Percentiles rank a stretch among this genome's conserved stretches.
phyloP scores from a whole-genome alignment of 208 protist genomes.

The Acanthamoeba castellanii region DNA sequence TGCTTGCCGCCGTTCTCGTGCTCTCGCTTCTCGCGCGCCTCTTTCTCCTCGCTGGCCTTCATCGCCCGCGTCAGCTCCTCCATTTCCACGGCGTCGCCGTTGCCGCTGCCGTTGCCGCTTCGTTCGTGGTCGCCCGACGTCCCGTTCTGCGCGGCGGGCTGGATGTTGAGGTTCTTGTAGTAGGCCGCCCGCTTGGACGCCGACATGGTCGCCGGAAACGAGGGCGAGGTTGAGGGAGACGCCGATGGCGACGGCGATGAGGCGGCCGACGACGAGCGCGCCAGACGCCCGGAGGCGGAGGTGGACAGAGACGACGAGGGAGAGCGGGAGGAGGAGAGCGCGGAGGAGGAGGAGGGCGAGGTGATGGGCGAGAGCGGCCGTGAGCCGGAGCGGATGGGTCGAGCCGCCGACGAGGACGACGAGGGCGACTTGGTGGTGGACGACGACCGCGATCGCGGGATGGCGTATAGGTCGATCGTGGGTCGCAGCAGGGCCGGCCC shows the following conservation, averaged over 20 bases:
- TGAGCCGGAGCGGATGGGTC: not conserved
- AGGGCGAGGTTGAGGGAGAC: not conserved
- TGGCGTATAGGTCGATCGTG: not conserved
- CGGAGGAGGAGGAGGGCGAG: not conserved
- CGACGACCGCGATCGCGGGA: not conserved
- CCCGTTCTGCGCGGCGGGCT: not conserved
- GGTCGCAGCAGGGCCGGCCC: not conserved
- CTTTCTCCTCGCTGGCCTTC: too few relatives aligned
- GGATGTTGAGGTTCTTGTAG: not conserved
- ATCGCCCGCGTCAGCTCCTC: not conserved
- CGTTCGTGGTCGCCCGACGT: not conserved
- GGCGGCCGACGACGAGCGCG: not conserved
- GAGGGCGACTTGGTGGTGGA: not conserved
- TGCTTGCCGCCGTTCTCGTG: too few relatives aligned
- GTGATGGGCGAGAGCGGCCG: not conserved
- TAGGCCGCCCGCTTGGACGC: not conserved
- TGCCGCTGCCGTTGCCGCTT: not conserved
- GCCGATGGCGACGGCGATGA: not conserved
- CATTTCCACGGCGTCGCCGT: not conserved
- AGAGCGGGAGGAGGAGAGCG: not conserved
- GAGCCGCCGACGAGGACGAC: not conserved
- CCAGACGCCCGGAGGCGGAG: not conserved
- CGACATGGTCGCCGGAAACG: not conserved
- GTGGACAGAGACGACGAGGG: not conserved
- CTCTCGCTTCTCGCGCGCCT: too few relatives aligned